Conservation (phyloP, 495 filamentous ascomycete species). For the Neurospora intermedia region DNA sequence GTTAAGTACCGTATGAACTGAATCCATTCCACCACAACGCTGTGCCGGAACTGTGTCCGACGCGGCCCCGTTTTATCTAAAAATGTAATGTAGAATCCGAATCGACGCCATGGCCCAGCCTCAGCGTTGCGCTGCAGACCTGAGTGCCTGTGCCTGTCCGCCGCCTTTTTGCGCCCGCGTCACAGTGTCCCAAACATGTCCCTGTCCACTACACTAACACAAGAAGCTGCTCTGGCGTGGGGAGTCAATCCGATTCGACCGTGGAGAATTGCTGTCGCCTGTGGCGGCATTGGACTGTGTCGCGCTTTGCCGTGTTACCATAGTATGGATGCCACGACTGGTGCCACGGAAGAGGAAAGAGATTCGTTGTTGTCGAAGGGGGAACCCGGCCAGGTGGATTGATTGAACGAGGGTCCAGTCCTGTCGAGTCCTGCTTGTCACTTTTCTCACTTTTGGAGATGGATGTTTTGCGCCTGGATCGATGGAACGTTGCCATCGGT, state of each 20-base stretch:
- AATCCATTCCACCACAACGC: background rate
- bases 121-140: background rate
- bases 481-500: too few species aligned
- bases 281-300: background rate
- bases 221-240: background rate
- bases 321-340: background rate
- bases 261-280: background rate
- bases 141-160: background rate
- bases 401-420: background rate
- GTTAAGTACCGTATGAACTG: too few species aligned
- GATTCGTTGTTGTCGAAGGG: background rate
- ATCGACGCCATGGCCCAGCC: background rate
- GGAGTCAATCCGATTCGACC: background rate
- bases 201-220: background rate
- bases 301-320: background rate
- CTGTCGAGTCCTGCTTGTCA: too few species aligned
- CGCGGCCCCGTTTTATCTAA: background rate
- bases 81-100: too few species aligned
- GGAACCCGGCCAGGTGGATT: background rate
- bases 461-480: too few species aligned
- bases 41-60: background rate
- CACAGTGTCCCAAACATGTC: too few species aligned
- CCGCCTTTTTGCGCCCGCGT: background rate
- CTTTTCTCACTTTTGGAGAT: too few species aligned
- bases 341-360: background rate